Evolutionary conservation across 805 yeast genomes (phyloP), one percentile per base, ranked within the genome.

Genomic region (Nakazawaea ernobii): DNA sequence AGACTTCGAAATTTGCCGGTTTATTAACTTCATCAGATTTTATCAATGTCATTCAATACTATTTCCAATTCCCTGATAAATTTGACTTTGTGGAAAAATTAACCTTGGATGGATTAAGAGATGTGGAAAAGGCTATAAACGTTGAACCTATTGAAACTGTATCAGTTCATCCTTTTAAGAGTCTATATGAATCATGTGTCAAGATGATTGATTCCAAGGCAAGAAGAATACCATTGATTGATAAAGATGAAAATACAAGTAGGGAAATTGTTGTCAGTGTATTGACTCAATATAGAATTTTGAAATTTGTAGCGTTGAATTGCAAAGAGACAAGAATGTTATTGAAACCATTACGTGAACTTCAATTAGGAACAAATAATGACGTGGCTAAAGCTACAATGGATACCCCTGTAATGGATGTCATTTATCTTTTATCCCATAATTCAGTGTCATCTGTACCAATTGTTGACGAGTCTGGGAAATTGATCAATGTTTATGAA

Each of bases 221-320:
- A 4, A 77, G 97, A 63, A 80, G 99, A 66, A 87, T 94, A 49
- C 98, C 99, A 3, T 73, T 94, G 56, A 88, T 94, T 55, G 99
- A 94, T 63, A 85, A 85, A 62, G 97, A 94, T 63, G 96, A 89
- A 59, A 89, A 84, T 55, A 87, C 95, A 0, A 85, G 86, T 59
- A 74, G 97, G 58, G 98, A 94, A 64, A 90, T 94, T 59, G 97
- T 94, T 14, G 97, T 94, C 7, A 80, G 90, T 48, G 99, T 94
- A 45, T 74, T 94, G 59, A 94, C 99, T 1, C 99, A 94, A 70
- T 94, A 94, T 67, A 82, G 99, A 61, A 94, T 94, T 48, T 73
- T 94, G 59, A 92, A 95, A 67, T 94, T 94, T 62, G 97, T 94
- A 30, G 91, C 97, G 2, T 77, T 92, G 65, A 94, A 94, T 66